Evolutionary conservation across 129 eudicot species (phyloP), one percentile per base, ranked within the genome.

Genomic region (Tagetes patula): DNA sequence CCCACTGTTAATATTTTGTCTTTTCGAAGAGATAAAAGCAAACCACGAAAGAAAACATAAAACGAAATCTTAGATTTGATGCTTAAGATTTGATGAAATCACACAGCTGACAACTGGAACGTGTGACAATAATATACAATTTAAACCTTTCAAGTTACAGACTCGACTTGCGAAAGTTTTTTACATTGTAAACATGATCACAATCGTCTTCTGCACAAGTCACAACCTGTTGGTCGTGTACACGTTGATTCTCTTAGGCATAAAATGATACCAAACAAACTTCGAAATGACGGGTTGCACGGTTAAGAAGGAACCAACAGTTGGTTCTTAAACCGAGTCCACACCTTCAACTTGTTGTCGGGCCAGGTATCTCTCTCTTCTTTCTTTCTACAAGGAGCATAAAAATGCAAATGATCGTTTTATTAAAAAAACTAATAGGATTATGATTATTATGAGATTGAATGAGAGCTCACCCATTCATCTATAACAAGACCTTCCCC

Each of bases 401-500:
- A 37, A 66, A 65, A 59, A 45, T 12, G 47, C 33, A 6, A 49
- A 69, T 34, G 30, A 66, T 52, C 33, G 2, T 8, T 58, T 1
- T 20, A 33, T 68, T 33, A 2, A 69, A 32, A 13, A 11, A 11
- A 0, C 36, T 0, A 33, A 20, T 20, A 20, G 27, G 27, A 20
- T 20, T 33, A 38, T 63, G 12, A 38, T 39, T 5, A 13, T 63
- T 5, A 39, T 63, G 14, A 62, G 1, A 12, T 36, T 3, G 36
- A 34, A 39, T 42, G 30, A 48, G 70, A 66, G 34, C 83, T 75
- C 40, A 85, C 89, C 89, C 89, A 85, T 85, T 85, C 89, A 55
- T 85, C 89, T 65, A 85, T 85, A 52, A 85, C 87, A 20, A 85
- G 83, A n/a, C 89, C 89, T 82, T 85, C 89, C 11, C 89, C 89